A percentile compares a stretch with the other conserved stretches of the same genome.
Evolutionary conservation across 164 flowering plant species (phyloP).

Genomic region (Taxillus chinensis): DNA sequence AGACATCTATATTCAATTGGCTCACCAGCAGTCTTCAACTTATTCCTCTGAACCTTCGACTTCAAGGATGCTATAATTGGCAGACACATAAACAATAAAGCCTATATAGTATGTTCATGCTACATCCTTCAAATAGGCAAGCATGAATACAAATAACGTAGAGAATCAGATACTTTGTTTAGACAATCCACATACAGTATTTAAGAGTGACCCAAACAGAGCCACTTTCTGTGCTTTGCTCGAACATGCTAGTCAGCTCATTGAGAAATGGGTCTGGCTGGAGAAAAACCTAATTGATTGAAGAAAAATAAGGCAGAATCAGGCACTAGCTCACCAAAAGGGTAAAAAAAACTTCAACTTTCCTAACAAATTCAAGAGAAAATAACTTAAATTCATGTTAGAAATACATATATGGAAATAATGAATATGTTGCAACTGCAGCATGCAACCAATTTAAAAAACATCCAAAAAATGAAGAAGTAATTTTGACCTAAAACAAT

Average conservation of each 20-base stretch:
- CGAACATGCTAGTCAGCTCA: conserved; percentile 81
- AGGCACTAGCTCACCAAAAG: no score
- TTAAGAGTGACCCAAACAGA: conserved; percentile 87
- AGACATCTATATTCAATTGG: conserved; percentile 62
- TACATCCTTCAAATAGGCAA: not conserved
- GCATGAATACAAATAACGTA: not conserved
- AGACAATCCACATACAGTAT: conserved; percentile 32
- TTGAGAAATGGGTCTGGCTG: conserved; percentile 78
- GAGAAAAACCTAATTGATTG: conserved; percentile 37
- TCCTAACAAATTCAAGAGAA: no score
- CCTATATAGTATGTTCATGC: not conserved
- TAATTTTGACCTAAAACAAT: no score
- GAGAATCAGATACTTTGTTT: not conserved
- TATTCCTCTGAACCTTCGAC: conserved; percentile 50
- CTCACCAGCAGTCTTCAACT: conserved; percentile 48
- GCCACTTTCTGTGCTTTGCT: conserved; percentile 53
- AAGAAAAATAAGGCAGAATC: not conserved
- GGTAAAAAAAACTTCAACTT: no score
- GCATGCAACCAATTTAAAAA: no score
- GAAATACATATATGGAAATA: no score
- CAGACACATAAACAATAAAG: not conserved
- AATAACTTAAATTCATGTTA: no score
- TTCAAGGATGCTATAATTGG: conserved; percentile 52
- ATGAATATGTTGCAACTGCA: no score
- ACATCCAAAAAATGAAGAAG: no score